phyloP scores from a whole-genome alignment of 495 filamentous ascomycete genomes.

The Hypoxylon subgilvum region DNA sequence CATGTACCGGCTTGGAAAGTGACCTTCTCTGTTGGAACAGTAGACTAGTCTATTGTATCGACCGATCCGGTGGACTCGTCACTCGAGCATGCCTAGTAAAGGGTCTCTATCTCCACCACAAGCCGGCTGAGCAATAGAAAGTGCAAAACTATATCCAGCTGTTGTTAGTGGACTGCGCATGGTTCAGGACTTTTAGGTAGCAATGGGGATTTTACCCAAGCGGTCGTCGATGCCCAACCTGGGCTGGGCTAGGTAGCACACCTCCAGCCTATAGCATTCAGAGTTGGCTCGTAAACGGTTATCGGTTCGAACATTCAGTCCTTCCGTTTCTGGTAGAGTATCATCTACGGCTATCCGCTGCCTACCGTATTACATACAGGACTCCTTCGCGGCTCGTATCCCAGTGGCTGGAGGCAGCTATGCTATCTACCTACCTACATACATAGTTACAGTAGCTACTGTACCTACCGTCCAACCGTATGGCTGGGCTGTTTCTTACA shows the following conservation, averaged over 20 bases:
- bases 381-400: constrained; percentile 26
- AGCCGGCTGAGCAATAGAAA: constrained; percentile 37
- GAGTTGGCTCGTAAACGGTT: constrained; percentile 25
- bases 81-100: constrained; percentile 37
- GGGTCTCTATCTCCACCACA: constrained; percentile 34
- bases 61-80: constrained; percentile 40
- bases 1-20: constrained; percentile 25
- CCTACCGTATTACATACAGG: constrained; percentile 34
- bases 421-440: constrained; percentile 20
- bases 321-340: constrained; percentile 25
- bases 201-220: constrained; percentile 43
- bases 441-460: no score
- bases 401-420: constrained; percentile 30
- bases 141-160: constrained; percentile 25
- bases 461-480: constrained; percentile 26
- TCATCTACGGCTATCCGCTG: constrained; percentile 23
- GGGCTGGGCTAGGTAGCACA: constrained; percentile 32
- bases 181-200: constrained; percentile 35
- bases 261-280: constrained; percentile 12
- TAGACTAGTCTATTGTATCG: constrained; percentile 39
- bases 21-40: constrained; percentile 31
- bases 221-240: constrained; percentile 43
- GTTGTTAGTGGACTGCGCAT: constrained; percentile 34
- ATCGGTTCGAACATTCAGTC: constrained; percentile 21
- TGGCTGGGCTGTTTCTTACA: constrained; percentile 22